Evolutionary conservation across 108 stramenopile genomes (phyloP).

Genomic region (Skeletonema costatum): DNA sequence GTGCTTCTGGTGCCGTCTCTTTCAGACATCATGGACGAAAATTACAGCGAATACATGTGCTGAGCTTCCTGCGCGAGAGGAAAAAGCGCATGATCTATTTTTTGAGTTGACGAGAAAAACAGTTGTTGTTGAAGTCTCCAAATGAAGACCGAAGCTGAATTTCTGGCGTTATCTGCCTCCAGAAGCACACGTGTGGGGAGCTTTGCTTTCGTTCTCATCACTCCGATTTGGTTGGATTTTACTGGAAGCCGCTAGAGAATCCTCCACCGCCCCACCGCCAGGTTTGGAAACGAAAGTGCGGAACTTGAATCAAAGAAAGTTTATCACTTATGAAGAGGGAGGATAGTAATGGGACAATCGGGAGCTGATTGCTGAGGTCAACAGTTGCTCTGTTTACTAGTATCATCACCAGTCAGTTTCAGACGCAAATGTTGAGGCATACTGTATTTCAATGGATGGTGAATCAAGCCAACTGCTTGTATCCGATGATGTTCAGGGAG

Average conservation of each 20-base stretch:
- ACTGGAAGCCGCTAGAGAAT: constrained; percentile 88
- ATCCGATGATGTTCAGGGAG: constrained; percentile 76
- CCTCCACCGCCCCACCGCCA: constrained; percentile 83
- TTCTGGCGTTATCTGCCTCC: constrained; percentile 89
- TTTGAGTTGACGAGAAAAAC: constrained; percentile 79
- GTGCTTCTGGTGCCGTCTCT: constrained; percentile 88
- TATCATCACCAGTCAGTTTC: constrained; percentile 61
- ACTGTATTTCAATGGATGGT: constrained; percentile 74
- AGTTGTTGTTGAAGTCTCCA: constrained; percentile 87
- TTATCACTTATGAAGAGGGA: constrained; percentile 88
- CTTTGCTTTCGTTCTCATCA: constrained; percentile 86
- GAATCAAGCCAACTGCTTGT: constrained; percentile 66
- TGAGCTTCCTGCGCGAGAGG: constrained; percentile 91
- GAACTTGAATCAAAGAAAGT: constrained; percentile 89
- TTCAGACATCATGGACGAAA: constrained; percentile 78
- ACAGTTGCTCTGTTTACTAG: constrained; percentile 68
- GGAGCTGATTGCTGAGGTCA: constrained; percentile 68
- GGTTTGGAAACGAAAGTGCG: constrained; percentile 80
- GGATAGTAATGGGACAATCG: constrained; percentile 81
- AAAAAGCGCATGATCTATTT: constrained; percentile 86
- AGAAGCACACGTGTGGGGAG: constrained; percentile 75
- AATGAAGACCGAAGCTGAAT: constrained; percentile 94
- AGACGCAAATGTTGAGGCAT: constrained; percentile 74
- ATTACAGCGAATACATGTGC: constrained; percentile 84
- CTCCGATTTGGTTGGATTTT: constrained; percentile 90